Percentiles rank a stretch among this genome's conserved stretches.
Conservation (phyloP, 345 rosid genomes). For the Salix purpurea region DNA sequence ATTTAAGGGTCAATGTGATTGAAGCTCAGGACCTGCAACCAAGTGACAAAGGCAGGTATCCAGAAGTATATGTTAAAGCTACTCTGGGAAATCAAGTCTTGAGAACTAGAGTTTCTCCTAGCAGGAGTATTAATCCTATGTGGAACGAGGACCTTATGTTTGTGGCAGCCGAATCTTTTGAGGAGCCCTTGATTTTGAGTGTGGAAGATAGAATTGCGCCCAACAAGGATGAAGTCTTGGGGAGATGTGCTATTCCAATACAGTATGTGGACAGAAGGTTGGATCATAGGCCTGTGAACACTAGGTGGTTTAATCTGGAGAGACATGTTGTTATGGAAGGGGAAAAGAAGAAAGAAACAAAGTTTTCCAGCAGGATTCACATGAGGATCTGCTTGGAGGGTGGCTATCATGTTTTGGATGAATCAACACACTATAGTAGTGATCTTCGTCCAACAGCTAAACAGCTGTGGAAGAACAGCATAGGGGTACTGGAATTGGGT, state of each 20-base stretch:
- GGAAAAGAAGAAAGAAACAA: constrained; percentile 70
- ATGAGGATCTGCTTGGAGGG: constrained; percentile 60
- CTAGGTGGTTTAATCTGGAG: constrained; percentile 66
- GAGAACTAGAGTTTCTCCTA: constrained; percentile 49
- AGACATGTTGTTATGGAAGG: constrained; percentile 43
- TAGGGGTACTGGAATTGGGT: constrained; percentile 86
- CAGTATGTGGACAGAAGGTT: constrained; percentile 46
- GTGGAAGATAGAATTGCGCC: constrained; percentile 73
- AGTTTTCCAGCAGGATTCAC: constrained; percentile 82
- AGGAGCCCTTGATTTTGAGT: constrained; percentile 59
- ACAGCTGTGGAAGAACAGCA: constrained; percentile 61
- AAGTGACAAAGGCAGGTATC: constrained; percentile 52
- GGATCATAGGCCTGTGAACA: constrained; percentile 59
- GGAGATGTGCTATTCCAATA: constrained; percentile 46
- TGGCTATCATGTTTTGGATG: constrained; percentile 97
- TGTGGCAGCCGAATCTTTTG: constrained; percentile 92
- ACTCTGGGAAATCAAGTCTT: constrained; percentile 53
- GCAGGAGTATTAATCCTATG: constrained; percentile 52
- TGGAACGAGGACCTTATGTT: constrained; percentile 89
- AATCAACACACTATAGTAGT: constrained; percentile 88
- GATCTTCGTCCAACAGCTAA: constrained; percentile 91
- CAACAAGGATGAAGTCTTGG: constrained; percentile 73
- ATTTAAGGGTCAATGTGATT: constrained; percentile 63
- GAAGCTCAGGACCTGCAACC: constrained; percentile 88
- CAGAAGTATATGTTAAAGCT: constrained; percentile 59